Percentiles rank a stretch among this genome's conserved stretches.
phyloP scores from a whole-genome alignment of 2,329 filamentous ascomycete genomes.

The Microdochium bolleyi region DNA sequence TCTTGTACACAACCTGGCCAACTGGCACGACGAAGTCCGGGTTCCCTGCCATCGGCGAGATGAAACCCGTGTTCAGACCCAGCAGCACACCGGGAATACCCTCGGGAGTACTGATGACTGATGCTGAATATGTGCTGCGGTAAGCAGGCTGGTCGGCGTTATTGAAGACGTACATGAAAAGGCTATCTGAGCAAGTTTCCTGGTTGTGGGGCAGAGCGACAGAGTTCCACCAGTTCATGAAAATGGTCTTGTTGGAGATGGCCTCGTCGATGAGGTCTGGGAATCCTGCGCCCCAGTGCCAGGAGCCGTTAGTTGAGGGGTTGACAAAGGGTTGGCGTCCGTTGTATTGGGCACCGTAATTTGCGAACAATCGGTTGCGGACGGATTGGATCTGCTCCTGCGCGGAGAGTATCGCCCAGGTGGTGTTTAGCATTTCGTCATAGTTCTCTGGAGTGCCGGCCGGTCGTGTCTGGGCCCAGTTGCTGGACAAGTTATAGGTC shows the following conservation, averaged over 20 bases:
- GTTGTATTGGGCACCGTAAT: slow-evolving; percentile 15
- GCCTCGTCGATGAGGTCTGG: slow-evolving; percentile 27
- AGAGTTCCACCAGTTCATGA: slow-evolving; percentile 35
- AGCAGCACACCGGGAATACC: background rate
- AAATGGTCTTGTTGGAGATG: slow-evolving; percentile 38
- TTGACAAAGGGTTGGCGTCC: slow-evolving; percentile 33
- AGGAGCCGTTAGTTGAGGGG: slow-evolving; percentile 37
- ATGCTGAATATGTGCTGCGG: background rate
- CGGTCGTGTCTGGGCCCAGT: background rate
- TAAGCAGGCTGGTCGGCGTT: background rate
- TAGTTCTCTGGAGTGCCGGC: background rate
- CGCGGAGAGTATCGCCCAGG: background rate
- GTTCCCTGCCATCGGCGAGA: background rate
- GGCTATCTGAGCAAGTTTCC: background rate
- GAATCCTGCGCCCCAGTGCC: slow-evolving; percentile 26
- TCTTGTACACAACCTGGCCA: background rate
- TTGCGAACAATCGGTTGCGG: background rate
- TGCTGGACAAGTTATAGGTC: background rate
- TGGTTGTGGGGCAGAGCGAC: background rate
- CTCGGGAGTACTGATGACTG: too few species aligned
- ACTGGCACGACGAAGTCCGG: background rate
- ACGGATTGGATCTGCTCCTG: background rate
- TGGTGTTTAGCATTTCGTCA: background rate
- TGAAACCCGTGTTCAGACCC: background rate
- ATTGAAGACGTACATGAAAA: background rate